These are phyloP conservation scores for Mycena galopus DNA, from an alignment of 768 basidiomycete genomes.

Conservation along the genomic window DNA sequence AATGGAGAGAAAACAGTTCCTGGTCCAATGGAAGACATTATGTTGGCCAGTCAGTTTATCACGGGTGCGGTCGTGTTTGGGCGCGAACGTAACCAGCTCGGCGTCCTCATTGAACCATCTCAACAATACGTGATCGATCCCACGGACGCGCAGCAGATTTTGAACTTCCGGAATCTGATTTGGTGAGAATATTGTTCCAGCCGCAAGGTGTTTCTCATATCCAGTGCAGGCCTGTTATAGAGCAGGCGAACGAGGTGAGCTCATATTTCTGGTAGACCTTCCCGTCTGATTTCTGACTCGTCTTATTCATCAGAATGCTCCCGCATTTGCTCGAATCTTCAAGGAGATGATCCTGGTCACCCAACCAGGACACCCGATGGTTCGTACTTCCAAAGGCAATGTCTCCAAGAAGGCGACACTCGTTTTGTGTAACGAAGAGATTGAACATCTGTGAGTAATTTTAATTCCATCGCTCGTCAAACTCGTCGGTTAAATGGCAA, in stretches of 20 bases:
- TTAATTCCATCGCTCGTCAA: too few relatives aligned
- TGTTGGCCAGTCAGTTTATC: background rate
- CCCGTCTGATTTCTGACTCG: too few relatives aligned
- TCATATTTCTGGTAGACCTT: too few relatives aligned
- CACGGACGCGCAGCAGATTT: background rate
- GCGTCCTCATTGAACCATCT: background rate
- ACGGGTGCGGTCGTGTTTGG: background rate
- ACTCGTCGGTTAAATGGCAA: background rate
- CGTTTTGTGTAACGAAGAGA: background rate
- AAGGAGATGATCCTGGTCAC: background rate
- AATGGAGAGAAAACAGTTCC: background rate
- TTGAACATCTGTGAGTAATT: background rate
- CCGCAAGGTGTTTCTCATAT: background rate
- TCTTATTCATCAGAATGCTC: background rate
- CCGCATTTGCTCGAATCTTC: background rate
- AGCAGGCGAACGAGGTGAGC: too few relatives aligned
- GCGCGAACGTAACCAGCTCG: background rate
- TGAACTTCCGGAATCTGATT: background rate
- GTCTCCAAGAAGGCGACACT: background rate
- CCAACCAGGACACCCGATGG: background rate
- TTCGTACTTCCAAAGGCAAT: background rate
- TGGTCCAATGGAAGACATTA: background rate
- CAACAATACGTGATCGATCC: background rate
- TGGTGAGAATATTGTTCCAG: conserved; percentile 33
- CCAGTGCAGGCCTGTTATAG: too few relatives aligned